Evolutionary conservation across 225 moss, liverwort and hornwort species (phyloP).

Genomic region (Polytrichum formosum): DNA sequence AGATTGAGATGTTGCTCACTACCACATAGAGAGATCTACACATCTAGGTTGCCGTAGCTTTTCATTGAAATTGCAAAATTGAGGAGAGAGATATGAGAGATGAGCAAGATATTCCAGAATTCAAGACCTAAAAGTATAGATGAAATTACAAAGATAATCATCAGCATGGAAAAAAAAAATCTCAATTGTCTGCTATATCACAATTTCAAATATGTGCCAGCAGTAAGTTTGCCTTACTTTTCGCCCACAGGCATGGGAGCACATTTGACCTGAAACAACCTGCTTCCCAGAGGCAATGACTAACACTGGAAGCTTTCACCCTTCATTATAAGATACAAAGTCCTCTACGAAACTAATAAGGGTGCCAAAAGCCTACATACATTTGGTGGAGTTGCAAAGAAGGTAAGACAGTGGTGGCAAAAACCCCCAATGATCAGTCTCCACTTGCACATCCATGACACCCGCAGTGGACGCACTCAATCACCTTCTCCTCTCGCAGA

Average conservation of each 20-base stretch:
- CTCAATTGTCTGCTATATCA: constrained; percentile 16
- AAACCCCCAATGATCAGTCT: constrained; percentile 38
- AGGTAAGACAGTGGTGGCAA: background rate
- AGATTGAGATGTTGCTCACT: too few species aligned
- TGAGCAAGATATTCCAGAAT: too few species aligned
- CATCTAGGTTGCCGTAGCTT: too few species aligned
- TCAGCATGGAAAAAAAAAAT: background rate
- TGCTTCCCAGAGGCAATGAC: constrained; percentile 10
- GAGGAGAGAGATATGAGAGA: too few species aligned
- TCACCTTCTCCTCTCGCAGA: constrained; percentile 97
- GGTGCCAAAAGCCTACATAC: constrained; percentile 27
- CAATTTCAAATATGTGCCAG: constrained; percentile 9
- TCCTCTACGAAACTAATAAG: constrained; percentile 30
- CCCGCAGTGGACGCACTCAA: constrained; percentile 98
- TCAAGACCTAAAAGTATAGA: too few species aligned
- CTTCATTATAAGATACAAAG: constrained; percentile 15
- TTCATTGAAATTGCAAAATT: too few species aligned
- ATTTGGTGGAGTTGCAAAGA: background rate
- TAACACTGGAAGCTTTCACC: constrained; percentile 8
- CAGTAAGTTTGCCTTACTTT: constrained; percentile 16
- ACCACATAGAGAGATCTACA: too few species aligned
- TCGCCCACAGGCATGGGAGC: constrained; percentile 10
- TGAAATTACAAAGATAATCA: too few species aligned
- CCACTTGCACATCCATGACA: constrained; percentile 99
- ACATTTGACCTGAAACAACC: constrained; percentile 8